A percentile compares a stretch with the other conserved stretches of the same genome.
Conservation (phyloP, 2,329 filamentous ascomycete species). For the Hymenotorrendiella dingleyae region DNA sequence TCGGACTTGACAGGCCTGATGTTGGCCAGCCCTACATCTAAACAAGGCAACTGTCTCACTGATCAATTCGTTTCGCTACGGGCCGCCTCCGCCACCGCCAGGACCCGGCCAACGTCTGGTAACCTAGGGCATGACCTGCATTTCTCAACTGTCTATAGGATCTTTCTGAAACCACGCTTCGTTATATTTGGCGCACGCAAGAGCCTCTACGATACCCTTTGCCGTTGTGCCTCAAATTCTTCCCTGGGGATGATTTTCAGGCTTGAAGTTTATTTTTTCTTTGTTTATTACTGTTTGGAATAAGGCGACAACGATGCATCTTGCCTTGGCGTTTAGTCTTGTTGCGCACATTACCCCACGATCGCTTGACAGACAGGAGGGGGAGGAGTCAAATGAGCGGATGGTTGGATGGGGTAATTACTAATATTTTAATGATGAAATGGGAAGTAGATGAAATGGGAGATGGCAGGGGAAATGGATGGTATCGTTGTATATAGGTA, state of each 20-base stretch:
- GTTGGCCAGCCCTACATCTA: constrained; percentile 2
- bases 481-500: too few relatives aligned
- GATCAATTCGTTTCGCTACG: neutral
- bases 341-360: constrained; percentile 2
- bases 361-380: constrained; percentile 6
- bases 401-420: constrained; percentile 18
- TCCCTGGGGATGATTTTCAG: constrained; percentile 1
- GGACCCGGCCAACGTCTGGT: too few relatives aligned
- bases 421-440: constrained; percentile 20
- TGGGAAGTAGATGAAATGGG: too few relatives aligned
- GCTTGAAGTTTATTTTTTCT: constrained; percentile 2
- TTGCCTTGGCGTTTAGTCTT: neutral
- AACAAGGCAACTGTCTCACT: constrained; percentile 3
- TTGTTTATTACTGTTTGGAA: neutral
- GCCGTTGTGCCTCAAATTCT: constrained; percentile 9
- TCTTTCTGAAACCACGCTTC: constrained; percentile 12
- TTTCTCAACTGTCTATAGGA: too few relatives aligned
- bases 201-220: constrained; percentile 20
- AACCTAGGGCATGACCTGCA: too few relatives aligned
- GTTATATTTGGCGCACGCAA: constrained; percentile 18
- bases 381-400: too few relatives aligned
- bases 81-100: too few relatives aligned
- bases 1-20: neutral
- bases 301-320: too few relatives aligned
- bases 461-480: too few relatives aligned